A percentile compares a stretch with the other conserved stretches of the same genome.
Conservation (phyloP, 2,329 filamentous ascomycete genomes). For the Cercospora canescens region DNA sequence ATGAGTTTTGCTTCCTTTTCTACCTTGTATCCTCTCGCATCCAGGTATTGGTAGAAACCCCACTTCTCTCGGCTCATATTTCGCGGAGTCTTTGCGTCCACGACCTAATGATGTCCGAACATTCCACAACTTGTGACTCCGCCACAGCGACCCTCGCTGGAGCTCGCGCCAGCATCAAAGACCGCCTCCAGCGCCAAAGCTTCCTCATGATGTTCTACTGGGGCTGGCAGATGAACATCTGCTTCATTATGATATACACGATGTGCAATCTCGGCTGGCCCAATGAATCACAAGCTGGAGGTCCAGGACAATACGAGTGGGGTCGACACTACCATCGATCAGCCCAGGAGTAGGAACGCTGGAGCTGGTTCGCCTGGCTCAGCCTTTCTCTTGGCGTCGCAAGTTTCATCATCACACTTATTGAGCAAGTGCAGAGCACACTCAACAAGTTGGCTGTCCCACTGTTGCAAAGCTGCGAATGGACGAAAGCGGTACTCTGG, state of each 20-base stretch:
- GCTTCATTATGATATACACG: background rate
- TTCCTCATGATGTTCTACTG: conserved; percentile 5
- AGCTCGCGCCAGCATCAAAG: background rate
- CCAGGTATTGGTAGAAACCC: background rate
- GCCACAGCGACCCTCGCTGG: background rate
- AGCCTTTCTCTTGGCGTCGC: background rate
- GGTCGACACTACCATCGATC: background rate
- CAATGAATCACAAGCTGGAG: background rate
- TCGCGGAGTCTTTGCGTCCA: background rate
- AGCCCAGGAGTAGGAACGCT: background rate
- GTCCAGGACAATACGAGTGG: conserved; percentile 7
- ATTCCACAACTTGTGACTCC: background rate
- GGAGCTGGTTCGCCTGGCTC: conserved; percentile 5
- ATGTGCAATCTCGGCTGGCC: background rate
- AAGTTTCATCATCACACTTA: conserved; percentile 4
- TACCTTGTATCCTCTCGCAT: background rate
- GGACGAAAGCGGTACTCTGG: conserved; percentile 6
- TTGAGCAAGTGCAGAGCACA: background rate
- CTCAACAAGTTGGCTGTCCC: conserved; percentile 3
- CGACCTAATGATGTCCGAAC: background rate
- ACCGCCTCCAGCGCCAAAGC: background rate
- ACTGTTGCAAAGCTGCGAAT: conserved; percentile 1
- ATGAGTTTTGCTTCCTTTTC: background rate
- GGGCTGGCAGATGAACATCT: conserved; percentile 4
- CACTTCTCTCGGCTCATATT: background rate